Base-by-base conservation (phyloP, 2,329 filamentous ascomycete species). In the Amesomyces nigricolor region DNA sequence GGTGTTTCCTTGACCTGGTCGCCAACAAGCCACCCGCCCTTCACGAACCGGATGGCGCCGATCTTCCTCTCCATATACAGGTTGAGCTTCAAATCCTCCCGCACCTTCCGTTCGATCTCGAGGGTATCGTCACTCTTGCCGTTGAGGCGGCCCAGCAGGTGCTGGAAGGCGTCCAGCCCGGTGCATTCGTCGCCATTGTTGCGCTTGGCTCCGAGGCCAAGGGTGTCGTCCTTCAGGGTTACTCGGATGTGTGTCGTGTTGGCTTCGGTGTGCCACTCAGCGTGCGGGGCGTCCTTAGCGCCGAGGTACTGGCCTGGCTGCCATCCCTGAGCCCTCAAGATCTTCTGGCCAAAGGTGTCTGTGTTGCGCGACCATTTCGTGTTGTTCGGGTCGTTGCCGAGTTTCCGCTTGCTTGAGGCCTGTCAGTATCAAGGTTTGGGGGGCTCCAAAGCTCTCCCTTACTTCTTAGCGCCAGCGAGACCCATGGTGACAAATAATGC, bases 331-430 rank as follows among this genome's bases (percentile, higher is more conserved):
- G 87, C 79, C 48, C 86, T 83, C 67, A 99, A 84, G 63, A 97
- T 92, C 67, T 85, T 89, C 70, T 96, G 91, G 63, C 94, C 94
- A 70, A 94, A 97, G 52, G 84, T 86, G 54, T 80, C 81, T 61
- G 87, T 89, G 68, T 91, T 87, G 66, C 86, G 85, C 54, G 87
- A 85, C 94, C 94, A 99, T 78, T 82, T 84, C 47, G 89, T 96
- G 72, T 97, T 99, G 74, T 97, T 96, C 7, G 94, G 94, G 72
- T 99, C 94, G 69, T 87, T 80, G 62, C 87, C 87, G 67, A 97
- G 85, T 74, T 92, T 95, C 47, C 78, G 78, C 63, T 68, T 71
- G 59, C 70, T 73, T 4, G 60, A 6, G 17, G 4, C 6, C 16
- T 5, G 58, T 62, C 16, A 62, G 58, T 19, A n/a, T 47, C 37